A percentile compares a stretch with the other conserved stretches of the same genome.
Evolutionary conservation across 176 grass and related monocot genomes (phyloP).

Genomic region (Hordeum marinum): DNA sequence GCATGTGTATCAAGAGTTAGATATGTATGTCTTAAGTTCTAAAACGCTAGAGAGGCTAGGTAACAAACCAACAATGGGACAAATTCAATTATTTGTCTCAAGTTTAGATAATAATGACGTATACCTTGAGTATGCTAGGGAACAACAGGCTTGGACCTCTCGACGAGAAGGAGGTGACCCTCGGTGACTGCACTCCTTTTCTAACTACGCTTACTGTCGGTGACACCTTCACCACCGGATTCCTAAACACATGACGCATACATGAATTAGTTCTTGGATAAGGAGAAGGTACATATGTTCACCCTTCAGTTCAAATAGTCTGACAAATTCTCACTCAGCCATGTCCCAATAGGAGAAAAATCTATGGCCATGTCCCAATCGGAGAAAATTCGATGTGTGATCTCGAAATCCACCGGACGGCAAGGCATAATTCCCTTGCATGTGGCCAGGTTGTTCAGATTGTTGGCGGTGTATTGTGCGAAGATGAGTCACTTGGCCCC

Average conservation of each 20-base stretch:
- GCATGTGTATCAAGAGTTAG: background rate
- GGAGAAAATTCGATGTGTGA: background rate
- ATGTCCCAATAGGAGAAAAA: background rate
- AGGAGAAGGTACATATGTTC: background rate
- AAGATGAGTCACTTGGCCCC: slow-evolving; percentile 19
- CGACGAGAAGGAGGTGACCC: background rate
- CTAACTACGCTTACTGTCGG: background rate
- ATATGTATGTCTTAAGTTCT: too few relatives aligned
- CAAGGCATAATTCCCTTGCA: background rate
- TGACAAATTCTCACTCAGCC: background rate
- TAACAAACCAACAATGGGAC: background rate
- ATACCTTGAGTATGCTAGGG: background rate
- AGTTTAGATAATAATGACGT: background rate
- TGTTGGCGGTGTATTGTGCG: background rate
- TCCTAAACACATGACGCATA: background rate
- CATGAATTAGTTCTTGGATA: background rate
- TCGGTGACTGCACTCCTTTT: background rate
- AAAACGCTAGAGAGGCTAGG: background rate
- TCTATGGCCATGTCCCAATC: background rate
- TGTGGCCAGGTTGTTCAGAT: background rate
- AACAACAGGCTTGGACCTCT: background rate
- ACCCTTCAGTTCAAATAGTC: background rate
- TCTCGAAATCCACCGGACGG: slow-evolving; percentile 6
- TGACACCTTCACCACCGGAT: background rate
- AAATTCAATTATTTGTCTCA: background rate